These are phyloP conservation scores for Podila epicladia DNA, from an alignment of 192 early-diverging fungal species.

Conservation along the genomic window DNA sequence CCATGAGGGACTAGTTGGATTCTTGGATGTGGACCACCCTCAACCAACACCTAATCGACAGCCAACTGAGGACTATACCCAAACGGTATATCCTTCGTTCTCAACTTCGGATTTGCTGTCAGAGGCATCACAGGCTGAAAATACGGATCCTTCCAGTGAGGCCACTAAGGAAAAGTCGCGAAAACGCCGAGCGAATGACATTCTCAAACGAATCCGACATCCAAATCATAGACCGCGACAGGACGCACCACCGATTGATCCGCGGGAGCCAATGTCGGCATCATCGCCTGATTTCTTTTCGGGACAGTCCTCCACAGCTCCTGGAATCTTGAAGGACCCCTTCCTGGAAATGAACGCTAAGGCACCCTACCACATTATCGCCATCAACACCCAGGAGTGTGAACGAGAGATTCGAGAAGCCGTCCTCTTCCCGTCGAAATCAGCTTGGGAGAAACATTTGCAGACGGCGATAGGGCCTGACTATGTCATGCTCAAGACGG, in stretches of 20 bases:
- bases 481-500: slow-evolving; percentile 57
- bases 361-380: slow-evolving; percentile 62
- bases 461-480: slow-evolving; percentile 45
- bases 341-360: slow-evolving; percentile 29
- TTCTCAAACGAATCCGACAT: slow-evolving; percentile 5
- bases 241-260: not conserved
- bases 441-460: slow-evolving; percentile 55
- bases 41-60: not conserved
- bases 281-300: not conserved
- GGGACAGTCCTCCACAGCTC: not conserved
- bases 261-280: not conserved
- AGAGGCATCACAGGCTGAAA: not conserved
- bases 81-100: no score
- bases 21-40: slow-evolving; percentile 31
- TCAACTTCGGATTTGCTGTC: not conserved
- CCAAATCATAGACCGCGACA: not conserved
- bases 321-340: slow-evolving; percentile 12
- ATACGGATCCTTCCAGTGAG: no score
- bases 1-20: slow-evolving; percentile 47
- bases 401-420: slow-evolving; percentile 63
- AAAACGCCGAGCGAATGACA: not conserved
- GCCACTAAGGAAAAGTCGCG: not conserved
- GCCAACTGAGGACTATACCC: not conserved
- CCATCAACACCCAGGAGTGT: slow-evolving; percentile 66
- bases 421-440: slow-evolving; percentile 61